Evolutionary conservation across 225 moss, liverwort and hornwort species (phyloP).

Genomic region (Bryoerythrophyllum caledonicum): DNA sequence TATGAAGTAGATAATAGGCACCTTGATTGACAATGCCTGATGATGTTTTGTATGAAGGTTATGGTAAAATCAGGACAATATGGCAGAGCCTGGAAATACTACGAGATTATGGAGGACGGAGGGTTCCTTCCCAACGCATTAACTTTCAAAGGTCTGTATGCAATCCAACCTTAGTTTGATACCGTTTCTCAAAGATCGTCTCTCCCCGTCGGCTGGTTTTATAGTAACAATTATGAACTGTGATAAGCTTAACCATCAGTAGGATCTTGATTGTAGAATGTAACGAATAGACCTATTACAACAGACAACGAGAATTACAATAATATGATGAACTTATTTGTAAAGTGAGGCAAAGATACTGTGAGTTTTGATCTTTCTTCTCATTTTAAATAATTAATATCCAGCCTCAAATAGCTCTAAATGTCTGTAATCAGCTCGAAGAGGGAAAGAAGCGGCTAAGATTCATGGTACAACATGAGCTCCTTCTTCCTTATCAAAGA

Average conservation of each 20-base stretch:
- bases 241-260: not conserved
- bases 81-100: conserved; percentile 70
- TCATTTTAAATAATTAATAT: too few relatives aligned
- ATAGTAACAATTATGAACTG: not conserved
- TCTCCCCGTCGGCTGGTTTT: not conserved
- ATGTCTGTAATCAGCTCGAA: too few relatives aligned
- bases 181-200: too few relatives aligned
- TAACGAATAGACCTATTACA: not conserved
- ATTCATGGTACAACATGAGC: too few relatives aligned
- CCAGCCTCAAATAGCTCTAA: too few relatives aligned
- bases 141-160: conserved; percentile 77
- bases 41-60: conserved; percentile 54
- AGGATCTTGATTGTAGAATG: conserved; percentile 11
- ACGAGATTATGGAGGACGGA: conserved; percentile 73
- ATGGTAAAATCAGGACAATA: conserved; percentile 77
- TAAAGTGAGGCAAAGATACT: too few relatives aligned
- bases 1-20: conserved; percentile 10
- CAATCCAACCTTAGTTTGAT: conserved; percentile 2
- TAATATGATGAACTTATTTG: not conserved
- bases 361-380: too few relatives aligned
- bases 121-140: conserved; percentile 78
- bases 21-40: conserved; percentile 23
- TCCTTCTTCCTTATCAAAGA: too few relatives aligned
- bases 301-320: not conserved
- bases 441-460: too few relatives aligned